A percentile compares a stretch with the other conserved stretches of the same genome.
These are phyloP conservation scores for Hamigera avellanea DNA, from an alignment of 495 filamentous ascomycete genomes.

Conservation along the genomic window DNA sequence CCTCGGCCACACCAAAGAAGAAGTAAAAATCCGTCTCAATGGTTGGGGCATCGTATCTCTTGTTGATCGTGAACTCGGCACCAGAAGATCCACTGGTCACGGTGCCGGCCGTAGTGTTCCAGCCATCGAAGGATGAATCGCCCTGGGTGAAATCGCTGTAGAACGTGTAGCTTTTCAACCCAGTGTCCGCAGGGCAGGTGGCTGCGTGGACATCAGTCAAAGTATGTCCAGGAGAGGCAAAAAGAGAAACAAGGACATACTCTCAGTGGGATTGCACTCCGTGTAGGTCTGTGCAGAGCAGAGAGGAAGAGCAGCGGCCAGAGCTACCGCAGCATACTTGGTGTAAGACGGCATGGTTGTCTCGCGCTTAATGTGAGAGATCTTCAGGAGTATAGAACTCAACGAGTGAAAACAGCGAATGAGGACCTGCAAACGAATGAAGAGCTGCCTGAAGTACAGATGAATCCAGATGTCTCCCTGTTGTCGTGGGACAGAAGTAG, in stretches of 20 bases:
- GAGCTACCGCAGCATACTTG: conserved; percentile 23
- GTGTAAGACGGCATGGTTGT: neutral
- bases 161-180: conserved; percentile 43
- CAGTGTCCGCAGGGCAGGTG: conserved; percentile 51
- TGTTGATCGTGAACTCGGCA: conserved; percentile 59
- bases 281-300: conserved; percentile 36
- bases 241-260: no score
- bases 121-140: conserved; percentile 38
- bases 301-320: conserved; percentile 24
- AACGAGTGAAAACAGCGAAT: neutral
- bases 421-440: neutral
- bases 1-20: conserved; percentile 63
- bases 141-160: conserved; percentile 57
- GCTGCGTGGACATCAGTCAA: conserved; percentile 9
- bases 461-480: neutral
- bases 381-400: neutral
- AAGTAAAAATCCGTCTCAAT: conserved; percentile 65
- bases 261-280: conserved; percentile 30
- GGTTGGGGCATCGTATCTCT: conserved; percentile 63
- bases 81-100: conserved; percentile 41
- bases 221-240: conserved; percentile 2
- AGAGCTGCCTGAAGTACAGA: neutral
- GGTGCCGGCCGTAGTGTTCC: conserved; percentile 47
- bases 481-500: neutral
- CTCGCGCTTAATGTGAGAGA: neutral